Evolutionary conservation across 176 grass and related monocot genomes (phyloP), one percentile per base, ranked within the genome.

Genomic region (Pontederia crassipes): DNA sequence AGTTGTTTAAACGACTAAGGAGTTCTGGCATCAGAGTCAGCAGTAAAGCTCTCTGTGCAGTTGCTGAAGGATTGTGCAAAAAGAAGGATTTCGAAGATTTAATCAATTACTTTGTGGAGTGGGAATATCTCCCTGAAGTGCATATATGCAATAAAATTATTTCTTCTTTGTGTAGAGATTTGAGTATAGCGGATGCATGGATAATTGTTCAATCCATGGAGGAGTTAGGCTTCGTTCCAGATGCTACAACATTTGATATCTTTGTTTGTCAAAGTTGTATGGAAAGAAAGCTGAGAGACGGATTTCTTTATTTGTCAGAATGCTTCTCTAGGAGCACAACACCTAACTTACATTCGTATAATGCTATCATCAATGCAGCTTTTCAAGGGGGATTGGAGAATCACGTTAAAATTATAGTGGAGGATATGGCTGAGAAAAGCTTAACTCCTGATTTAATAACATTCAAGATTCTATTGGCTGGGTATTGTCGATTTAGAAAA

Each of bases 261-360:
- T 90, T 96, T 27, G 72, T 89, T 61, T 90, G 61, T 73, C 72
- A 87, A 67, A 88, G 92, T 65, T 96, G 86, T 65, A 85, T 65
- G 74, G 83, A 73, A 71, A 67, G 75, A 65, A 87, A 80, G 50
- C 46, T 85, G 71, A 87, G 77, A 68, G 64, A 80, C 80, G 83
- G 83, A 66, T 85, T 90, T 28, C 10, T 90, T 59, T 96, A 85
- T 88, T 82, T 96, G 63, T 96, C 83, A 53, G 92, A 96, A 80
- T 90, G 86, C 40, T 85, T 82, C 63, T 79, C 83, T 72, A 87
- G 86, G 64, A 65, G 77, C 62, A 55, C 87, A 48, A 45, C 67
- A 74, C 92, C 86, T 55, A 78, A 55, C 80, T 56, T 75, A 13
- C 78, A 66, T 72, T 69, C 81, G 63, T 96, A 90, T 75, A 85